phyloP scores from a whole-genome alignment of 2,329 filamentous ascomycete genomes.

The Didymella lethalis region DNA sequence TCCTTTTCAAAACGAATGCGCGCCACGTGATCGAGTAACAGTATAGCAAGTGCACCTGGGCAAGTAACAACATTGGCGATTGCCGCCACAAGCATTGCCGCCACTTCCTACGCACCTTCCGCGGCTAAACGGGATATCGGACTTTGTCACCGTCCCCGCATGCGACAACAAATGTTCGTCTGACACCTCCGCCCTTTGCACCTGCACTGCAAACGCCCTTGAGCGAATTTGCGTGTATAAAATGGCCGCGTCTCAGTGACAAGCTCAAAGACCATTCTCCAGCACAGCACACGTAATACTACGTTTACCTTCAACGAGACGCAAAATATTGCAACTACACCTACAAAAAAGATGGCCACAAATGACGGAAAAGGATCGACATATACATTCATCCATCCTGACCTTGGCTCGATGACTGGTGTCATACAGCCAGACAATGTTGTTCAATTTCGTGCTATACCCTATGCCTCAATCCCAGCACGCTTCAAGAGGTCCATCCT shows the following conservation, averaged over 20 bases:
- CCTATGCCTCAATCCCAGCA: slow-evolving; percentile 31
- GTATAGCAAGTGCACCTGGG: neutral
- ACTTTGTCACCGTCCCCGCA: neutral
- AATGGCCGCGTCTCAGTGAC: neutral
- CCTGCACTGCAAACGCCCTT: neutral
- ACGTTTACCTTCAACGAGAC: neutral
- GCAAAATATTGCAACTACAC: neutral
- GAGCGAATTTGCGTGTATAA: neutral
- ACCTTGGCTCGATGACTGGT: slow-evolving; percentile 32
- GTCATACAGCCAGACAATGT: slow-evolving; percentile 31
- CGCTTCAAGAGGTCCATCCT: slow-evolving; percentile 36
- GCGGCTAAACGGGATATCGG: neutral
- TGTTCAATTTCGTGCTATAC: slow-evolving; percentile 36
- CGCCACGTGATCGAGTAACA: neutral
- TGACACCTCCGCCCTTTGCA: neutral
- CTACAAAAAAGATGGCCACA: neutral
- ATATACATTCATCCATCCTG: slow-evolving; percentile 28
- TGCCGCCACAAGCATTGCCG: neutral
- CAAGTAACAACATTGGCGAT: neutral
- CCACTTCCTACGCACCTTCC: neutral
- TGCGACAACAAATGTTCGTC: neutral
- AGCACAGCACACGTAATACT: neutral
- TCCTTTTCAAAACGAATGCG: neutral
- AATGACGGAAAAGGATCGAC: neutral
- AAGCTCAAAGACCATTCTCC: neutral